Evolutionary conservation across 805 yeast species (phyloP).

Genomic region (Candida arabinofermentans): DNA sequence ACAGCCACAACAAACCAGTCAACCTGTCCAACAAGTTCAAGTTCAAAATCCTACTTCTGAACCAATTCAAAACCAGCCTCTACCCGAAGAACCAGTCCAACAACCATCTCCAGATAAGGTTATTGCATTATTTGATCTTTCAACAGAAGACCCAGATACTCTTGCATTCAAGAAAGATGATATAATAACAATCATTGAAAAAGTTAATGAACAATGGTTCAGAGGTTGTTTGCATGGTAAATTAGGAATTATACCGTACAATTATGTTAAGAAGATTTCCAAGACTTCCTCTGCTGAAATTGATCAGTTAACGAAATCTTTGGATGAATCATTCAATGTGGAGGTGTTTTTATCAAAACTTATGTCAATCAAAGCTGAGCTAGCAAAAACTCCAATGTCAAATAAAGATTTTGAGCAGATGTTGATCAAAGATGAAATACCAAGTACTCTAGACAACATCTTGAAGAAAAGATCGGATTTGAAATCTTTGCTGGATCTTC

Average conservation of each 20-base stretch:
- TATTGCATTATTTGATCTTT: slow-evolving; percentile 78
- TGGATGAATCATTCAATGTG: slow-evolving; percentile 57
- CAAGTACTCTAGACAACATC: slow-evolving; percentile 65
- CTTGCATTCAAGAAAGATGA: slow-evolving; percentile 85
- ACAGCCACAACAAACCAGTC: slow-evolving; percentile 3
- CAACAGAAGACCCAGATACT: slow-evolving; percentile 80
- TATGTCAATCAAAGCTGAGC: slow-evolving; percentile 30
- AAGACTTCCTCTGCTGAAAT: slow-evolving; percentile 63
- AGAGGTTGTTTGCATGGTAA: slow-evolving; percentile 79
- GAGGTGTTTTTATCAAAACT: slow-evolving; percentile 64
- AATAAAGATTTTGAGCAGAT: slow-evolving; percentile 29
- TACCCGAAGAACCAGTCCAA: slow-evolving; percentile 4
- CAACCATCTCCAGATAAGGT: slow-evolving; percentile 39
- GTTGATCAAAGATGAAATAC: slow-evolving; percentile 60
- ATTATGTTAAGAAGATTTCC: slow-evolving; percentile 78
- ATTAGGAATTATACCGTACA: slow-evolving; percentile 86
- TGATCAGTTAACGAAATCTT: slow-evolving; percentile 40
- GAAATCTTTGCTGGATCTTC: slow-evolving; percentile 72
- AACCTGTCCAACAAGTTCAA: slow-evolving; percentile 14
- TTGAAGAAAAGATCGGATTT: slow-evolving; percentile 71
- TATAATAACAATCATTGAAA: slow-evolving; percentile 78
- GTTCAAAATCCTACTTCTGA: slow-evolving; percentile 13
- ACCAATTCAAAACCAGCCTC: slow-evolving; percentile 15
- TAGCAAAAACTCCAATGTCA: slow-evolving; percentile 34
- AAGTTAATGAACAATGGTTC: slow-evolving; percentile 94